Evolutionary conservation across 345 rosid genomes (phyloP), one percentile per base, ranked within the genome.

Genomic region (Euclidium syriacum): DNA sequence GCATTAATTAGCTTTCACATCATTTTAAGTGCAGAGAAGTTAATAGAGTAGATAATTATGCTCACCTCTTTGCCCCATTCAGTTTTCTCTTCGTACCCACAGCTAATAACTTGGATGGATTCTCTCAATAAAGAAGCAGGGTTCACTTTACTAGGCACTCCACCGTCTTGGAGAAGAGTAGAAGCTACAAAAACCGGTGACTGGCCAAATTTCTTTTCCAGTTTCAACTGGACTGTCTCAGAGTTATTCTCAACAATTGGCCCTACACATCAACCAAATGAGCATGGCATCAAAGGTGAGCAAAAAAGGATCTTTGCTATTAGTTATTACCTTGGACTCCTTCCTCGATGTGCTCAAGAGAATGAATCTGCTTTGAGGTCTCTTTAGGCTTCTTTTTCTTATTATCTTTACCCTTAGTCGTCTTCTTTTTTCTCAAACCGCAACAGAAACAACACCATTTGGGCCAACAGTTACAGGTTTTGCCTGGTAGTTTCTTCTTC

Each of bases 41-140:
- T n/a, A n/a, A n/a, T n/a, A n/a, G n/a, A n/a, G n/a, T n/a, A n/a
- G n/a, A n/a, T n/a, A n/a, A n/a, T n/a, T n/a, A n/a, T n/a, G n/a
- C 91, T 81, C 65, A 88, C 96, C 78, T 88, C 96, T 67, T 88
- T 88, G 52, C 96, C 96, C 96, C 96, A 85, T 76, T 88, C 96
- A 10, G 96, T 85, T 75, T 88, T 88, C 64, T 83, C 96, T 74
- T 88, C 96, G 22, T 88, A 88, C 15, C 96, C 96, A 10, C 91
- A 85, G 67, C 96, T 88, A 65, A 88, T 85, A 47, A 88, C 96
- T 72, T 88, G 96, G 54, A 88, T 85, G 19, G 96, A 91, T 79
- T 87, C 95, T 70, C 80, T 85, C 65, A 87, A 52, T 15, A 83
- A 73, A 2, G 85, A 72, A 15, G 85, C 96, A 18, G 84, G 82